These are phyloP conservation scores for Mycena metata DNA, from an alignment of 768 basidiomycete species.

Conservation along the genomic window DNA sequence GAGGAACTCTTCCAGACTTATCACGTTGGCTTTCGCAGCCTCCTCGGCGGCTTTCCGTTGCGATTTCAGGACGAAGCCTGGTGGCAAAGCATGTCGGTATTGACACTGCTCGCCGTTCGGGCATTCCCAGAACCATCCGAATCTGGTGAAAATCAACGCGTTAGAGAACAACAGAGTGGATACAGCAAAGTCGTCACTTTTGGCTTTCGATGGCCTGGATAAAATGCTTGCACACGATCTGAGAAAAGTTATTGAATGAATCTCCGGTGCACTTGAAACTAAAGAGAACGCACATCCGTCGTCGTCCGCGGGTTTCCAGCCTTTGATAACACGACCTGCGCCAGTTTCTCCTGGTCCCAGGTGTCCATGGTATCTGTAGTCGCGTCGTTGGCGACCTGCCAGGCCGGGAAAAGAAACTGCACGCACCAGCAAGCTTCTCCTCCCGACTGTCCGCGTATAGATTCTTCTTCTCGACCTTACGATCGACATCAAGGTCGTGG, in stretches of 20 bases:
- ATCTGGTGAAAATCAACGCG: conserved; percentile 53
- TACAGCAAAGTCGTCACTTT: conserved; percentile 62
- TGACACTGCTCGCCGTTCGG: conserved; percentile 87
- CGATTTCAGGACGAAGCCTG: conserved; percentile 88
- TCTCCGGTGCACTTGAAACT: background rate
- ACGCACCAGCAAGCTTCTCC: conserved; percentile 80
- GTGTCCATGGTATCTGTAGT: conserved; percentile 92
- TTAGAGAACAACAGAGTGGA: conserved; percentile 2
- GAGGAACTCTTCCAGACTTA: conserved; percentile 96
- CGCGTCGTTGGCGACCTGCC: conserved; percentile 5
- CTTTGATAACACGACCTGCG: conserved; percentile 88
- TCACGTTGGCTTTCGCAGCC: conserved; percentile 88
- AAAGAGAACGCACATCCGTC: conserved; percentile 76
- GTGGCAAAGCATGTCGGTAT: conserved; percentile 89
- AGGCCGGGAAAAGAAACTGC: conserved; percentile 21
- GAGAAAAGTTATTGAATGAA: conserved; percentile 11
- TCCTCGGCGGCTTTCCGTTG: conserved; percentile 93
- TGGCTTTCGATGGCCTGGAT: conserved; percentile 95
- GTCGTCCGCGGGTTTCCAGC: conserved; percentile 92
- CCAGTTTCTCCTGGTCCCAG: conserved; percentile 97
- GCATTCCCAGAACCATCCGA: conserved; percentile 98
- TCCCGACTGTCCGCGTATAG: conserved; percentile 91
- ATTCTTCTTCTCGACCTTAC: conserved; percentile 97
- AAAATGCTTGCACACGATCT: conserved; percentile 99
- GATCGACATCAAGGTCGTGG: conserved; percentile 88